Evolutionary conservation across 164 flowering plant genomes (phyloP).

Genomic region (Magnolia officinalis): DNA sequence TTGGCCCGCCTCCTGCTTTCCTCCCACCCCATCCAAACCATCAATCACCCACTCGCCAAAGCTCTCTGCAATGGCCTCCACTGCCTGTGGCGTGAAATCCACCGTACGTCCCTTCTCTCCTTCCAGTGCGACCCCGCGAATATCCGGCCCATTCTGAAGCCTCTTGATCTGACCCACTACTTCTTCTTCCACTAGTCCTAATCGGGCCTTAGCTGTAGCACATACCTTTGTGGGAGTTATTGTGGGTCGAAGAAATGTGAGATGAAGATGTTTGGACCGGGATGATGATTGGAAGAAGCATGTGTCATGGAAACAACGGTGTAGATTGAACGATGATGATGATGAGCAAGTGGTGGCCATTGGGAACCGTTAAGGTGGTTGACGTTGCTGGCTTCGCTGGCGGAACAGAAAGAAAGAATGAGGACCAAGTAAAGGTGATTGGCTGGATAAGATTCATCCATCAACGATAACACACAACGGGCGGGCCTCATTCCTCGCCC

Average conservation of each 20-base stretch:
- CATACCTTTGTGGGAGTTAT: neutral
- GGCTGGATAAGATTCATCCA: neutral
- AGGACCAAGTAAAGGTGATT: neutral
- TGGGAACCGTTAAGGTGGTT: neutral
- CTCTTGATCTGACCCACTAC: constrained; percentile 64
- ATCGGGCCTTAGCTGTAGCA: neutral
- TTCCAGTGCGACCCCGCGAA: constrained; percentile 80
- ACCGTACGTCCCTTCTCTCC: constrained; percentile 80
- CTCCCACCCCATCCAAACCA: constrained; percentile 28
- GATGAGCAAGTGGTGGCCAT: neutral
- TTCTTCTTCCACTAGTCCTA: constrained; percentile 35
- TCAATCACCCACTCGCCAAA: constrained; percentile 78
- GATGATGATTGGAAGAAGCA: neutral
- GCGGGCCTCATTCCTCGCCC: neutral
- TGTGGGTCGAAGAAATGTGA: neutral
- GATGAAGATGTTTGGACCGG: neutral
- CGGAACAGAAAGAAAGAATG: neutral
- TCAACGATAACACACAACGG: neutral
- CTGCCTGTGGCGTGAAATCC: constrained; percentile 71
- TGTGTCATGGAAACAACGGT: neutral
- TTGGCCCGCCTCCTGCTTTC: constrained; percentile 18
- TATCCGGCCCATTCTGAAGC: constrained; percentile 91
- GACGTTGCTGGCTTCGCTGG: neutral
- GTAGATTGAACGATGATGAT: neutral
- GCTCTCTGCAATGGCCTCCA: constrained; percentile 81